Percentiles rank a stretch among this genome's conserved stretches.
phyloP scores from a whole-genome alignment of 2,329 filamentous ascomycete species.

The Ceratocystis smalleyi region DNA sequence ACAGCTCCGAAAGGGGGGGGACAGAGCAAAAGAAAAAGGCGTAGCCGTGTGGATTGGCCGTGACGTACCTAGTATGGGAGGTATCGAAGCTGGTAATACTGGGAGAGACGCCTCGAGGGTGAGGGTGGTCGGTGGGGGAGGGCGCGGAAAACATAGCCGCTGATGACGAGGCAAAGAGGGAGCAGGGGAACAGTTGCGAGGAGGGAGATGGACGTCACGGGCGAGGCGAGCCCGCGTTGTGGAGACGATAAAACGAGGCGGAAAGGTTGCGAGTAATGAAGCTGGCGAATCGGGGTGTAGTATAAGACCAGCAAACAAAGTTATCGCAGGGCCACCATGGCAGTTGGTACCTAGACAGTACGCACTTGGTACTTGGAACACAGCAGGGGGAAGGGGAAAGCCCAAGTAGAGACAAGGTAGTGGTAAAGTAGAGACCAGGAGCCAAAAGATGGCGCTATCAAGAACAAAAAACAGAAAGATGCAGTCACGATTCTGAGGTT shows the following conservation, averaged over 20 bases:
- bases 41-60: neutral
- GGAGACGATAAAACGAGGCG: neutral
- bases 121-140: conserved; percentile 8
- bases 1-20: too few relatives aligned
- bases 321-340: conserved; percentile 7
- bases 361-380: neutral
- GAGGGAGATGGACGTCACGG: neutral
- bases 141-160: conserved; percentile 12
- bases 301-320: neutral
- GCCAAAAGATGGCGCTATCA: too few relatives aligned
- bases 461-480: too few relatives aligned
- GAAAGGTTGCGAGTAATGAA: neutral
- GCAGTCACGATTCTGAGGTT: too few relatives aligned
- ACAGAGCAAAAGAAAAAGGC: neutral
- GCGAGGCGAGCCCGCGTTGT: neutral
- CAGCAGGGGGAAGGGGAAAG: neutral
- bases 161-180: too few relatives aligned
- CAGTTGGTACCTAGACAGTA: neutral
- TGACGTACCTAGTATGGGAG: conserved; percentile 7
- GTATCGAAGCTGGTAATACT: conserved; percentile 14
- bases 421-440: neutral
- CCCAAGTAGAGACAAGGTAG: neutral
- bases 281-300: neutral
- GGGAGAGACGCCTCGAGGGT: conserved; percentile 12
- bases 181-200: neutral